Evolutionary conservation across 1,284 basidiomycete species (phyloP), one percentile per base, ranked within the genome.

Genomic region (Cutaneotrichosporon cavernicola): DNA sequence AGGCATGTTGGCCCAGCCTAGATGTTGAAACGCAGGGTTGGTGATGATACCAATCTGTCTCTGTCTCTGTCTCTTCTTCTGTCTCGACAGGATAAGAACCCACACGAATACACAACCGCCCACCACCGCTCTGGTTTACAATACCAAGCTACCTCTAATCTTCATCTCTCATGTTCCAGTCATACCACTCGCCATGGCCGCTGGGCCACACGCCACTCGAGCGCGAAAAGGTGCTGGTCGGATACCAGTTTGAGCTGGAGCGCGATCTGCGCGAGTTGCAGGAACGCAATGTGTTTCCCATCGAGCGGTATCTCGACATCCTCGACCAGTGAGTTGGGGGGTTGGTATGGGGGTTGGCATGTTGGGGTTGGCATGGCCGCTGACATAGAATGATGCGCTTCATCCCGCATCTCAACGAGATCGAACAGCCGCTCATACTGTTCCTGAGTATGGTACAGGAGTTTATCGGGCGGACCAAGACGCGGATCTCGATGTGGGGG

Each of bases 401-500:
- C 55, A 21, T 56, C 21, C 55, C 55, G 14, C 38, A n/a, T 11
- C 22, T 40, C 14, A 43, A 56, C 38, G 38, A 56, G 55, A 11
- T 56, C 14, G 51, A 32, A n/a, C 50, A 26, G 1, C 21, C 55
- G 21, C 38, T 40, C 36, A 4, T 11, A 10, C 22, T 26, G 10
- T 56, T 56, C 38, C 21, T 56, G 21, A 4, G 4, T 21, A 8
- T 56, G 7, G 55, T 56, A 38, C 55, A 56, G 55, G 55, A 56
- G 22, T 56, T 56, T 22, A 56, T 43, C 5, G 36, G 26, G 36
- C 55, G 55, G 38, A 30, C 38, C 21, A 56, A 56, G 34, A 31
- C 36, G 32, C 38, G 55, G 9, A 40, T 56, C 10, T 56, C 55
- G 6, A 56, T 56, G 36, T 56, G 55, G 55, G 55, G 55, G 22